Conservation (phyloP, 192 early-diverging fungal species). For the Backusella psychrophila region DNA sequence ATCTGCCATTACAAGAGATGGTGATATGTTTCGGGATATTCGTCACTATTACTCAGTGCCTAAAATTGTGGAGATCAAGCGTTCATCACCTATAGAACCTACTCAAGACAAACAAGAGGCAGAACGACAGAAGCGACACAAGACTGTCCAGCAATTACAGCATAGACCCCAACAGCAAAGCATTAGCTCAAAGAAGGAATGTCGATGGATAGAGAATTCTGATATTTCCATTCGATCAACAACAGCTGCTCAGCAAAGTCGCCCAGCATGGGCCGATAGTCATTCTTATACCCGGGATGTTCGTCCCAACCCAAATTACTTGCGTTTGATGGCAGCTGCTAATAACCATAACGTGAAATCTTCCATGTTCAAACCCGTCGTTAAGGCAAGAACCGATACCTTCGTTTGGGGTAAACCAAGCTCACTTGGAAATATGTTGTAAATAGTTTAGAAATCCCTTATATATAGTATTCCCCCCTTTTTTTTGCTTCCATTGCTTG, state of each 20-base stretch:
- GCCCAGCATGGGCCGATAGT: neutral
- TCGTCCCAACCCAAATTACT: conserved; percentile 2
- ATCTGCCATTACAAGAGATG: neutral
- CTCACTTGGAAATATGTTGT: neutral
- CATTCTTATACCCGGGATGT: neutral
- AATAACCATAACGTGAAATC: neutral
- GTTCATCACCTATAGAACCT: neutral
- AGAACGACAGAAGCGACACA: conserved; percentile 10
- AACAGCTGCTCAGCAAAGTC: neutral
- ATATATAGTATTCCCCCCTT: neutral
- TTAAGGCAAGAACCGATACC: neutral
- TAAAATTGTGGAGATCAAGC: neutral
- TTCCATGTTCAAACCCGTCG: neutral
- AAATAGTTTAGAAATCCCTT: neutral
- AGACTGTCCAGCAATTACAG: neutral
- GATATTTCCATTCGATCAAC: neutral
- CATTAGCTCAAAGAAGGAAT: neutral
- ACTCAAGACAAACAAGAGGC: neutral
- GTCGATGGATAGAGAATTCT: conserved; percentile 11
- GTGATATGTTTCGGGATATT: conserved; percentile 3
- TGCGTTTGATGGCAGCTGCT: neutral
- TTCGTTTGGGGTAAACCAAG: neutral
- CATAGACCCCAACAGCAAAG: neutral
- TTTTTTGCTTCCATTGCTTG: neutral
- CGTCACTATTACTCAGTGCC: neutral